Conservation (phyloP, 2,329 filamentous ascomycete species). For the Penicillium expansum region DNA sequence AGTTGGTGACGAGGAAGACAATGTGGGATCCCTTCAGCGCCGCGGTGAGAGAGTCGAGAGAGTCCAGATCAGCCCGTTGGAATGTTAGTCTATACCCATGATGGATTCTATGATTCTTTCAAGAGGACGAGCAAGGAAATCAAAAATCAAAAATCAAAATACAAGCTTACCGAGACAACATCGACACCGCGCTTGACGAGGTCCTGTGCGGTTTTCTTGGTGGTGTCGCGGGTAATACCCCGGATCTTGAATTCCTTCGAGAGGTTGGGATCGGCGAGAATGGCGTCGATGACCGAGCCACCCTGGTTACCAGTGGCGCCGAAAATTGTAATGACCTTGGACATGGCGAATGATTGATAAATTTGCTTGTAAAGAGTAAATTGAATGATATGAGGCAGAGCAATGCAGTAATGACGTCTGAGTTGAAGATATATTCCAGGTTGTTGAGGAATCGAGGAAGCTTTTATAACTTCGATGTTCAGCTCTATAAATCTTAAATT, state of each 20-base stretch:
- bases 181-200: slow-evolving; percentile 34
- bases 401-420: background rate
- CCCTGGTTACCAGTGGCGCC: slow-evolving; percentile 24
- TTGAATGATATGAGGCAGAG: background rate
- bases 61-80: background rate
- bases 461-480: too few species aligned
- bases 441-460: background rate
- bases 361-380: background rate
- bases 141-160: background rate
- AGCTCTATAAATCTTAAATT: background rate
- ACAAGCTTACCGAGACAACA: slow-evolving; percentile 29
- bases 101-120: background rate
- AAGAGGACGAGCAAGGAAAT: background rate
- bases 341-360: background rate
- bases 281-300: slow-evolving; percentile 13
- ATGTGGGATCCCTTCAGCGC: slow-evolving; percentile 12
- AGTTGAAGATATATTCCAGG: background rate
- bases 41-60: slow-evolving; percentile 2
- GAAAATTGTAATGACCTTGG: slow-evolving; percentile 32
- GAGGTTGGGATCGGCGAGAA: slow-evolving; percentile 47
- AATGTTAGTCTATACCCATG: background rate
- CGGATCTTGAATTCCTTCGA: slow-evolving; percentile 50
- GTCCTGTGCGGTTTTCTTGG: slow-evolving; percentile 30
- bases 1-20: slow-evolving; percentile 17
- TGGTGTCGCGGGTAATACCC: slow-evolving; percentile 50